phyloP scores from a whole-genome alignment of 1,139 yeast species.

The Ashbya aceris region DNA sequence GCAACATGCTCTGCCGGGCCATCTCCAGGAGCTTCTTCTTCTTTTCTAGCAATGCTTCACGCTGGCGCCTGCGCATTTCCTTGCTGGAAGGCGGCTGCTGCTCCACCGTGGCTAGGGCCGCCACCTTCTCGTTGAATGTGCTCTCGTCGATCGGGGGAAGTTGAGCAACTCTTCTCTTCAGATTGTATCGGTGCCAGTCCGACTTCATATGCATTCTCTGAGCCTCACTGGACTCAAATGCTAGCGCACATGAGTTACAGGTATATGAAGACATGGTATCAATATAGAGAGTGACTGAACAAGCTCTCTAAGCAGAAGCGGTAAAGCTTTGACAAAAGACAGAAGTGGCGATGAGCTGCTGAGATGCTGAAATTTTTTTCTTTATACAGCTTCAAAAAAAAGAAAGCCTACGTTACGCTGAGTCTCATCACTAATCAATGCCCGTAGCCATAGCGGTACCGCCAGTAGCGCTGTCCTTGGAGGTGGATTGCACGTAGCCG shows the following conservation, averaged over 20 bases:
- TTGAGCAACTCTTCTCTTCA: constrained; percentile 85
- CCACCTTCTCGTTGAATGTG: constrained; percentile 69
- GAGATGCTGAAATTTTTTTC: no score
- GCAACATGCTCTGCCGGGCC: constrained; percentile 48
- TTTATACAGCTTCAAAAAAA: no score
- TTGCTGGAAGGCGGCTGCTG: constrained; percentile 47
- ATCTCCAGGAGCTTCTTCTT: constrained; percentile 51
- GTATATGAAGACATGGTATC: constrained; percentile 41
- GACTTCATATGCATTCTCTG: constrained; percentile 90
- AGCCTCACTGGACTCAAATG: constrained; percentile 65
- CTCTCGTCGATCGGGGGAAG: constrained; percentile 73
- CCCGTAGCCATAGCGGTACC: background rate
- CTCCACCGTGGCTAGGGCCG: constrained; percentile 40
- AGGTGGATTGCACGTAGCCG: background rate
- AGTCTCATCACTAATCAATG: no score
- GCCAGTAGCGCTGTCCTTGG: background rate
- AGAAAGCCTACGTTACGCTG: no score
- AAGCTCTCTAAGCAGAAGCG: no score
- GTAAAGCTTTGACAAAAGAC: no score
- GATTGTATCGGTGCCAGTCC: constrained; percentile 86
- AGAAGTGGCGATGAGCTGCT: no score
- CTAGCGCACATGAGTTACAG: constrained; percentile 80
- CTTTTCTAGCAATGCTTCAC: constrained; percentile 54
- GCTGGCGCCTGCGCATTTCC: constrained; percentile 54
- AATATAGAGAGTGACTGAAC: background rate